Conservation (phyloP, 345 rosid species). For the Corchorus olitorius region DNA sequence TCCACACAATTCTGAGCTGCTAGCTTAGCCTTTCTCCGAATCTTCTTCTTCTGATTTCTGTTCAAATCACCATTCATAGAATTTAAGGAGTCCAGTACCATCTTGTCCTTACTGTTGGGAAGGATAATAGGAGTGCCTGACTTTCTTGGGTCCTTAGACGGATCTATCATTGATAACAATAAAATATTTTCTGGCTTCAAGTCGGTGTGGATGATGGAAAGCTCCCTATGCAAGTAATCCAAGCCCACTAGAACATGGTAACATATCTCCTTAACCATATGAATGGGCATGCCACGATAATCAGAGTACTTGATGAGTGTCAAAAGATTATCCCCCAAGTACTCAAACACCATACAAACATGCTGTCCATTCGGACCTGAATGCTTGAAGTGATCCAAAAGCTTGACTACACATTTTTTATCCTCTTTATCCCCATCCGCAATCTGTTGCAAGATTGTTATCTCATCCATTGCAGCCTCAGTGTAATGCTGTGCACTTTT, state of each 20-base stretch:
- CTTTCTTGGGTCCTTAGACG: constrained; percentile 53
- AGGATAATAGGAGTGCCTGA: constrained; percentile 49
- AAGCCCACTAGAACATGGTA: constrained; percentile 56
- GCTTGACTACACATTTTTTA: constrained; percentile 67
- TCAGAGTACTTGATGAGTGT: constrained; percentile 63
- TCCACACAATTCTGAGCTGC: constrained; percentile 57
- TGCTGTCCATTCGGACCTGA: constrained; percentile 83
- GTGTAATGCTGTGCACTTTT: constrained; percentile 80
- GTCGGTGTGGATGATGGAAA: constrained; percentile 78
- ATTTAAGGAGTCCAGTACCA: constrained; percentile 30
- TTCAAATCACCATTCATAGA: constrained; percentile 51
- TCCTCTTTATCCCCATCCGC: constrained; percentile 68
- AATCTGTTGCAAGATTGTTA: constrained; percentile 68
- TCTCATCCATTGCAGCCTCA: constrained; percentile 83
- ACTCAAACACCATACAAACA: constrained; percentile 80
- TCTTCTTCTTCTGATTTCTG: constrained; percentile 64
- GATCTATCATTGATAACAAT: constrained; percentile 62
- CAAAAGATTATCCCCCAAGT: constrained; percentile 72
- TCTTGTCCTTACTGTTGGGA: constrained; percentile 47
- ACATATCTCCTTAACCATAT: constrained; percentile 64
- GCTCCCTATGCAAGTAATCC: constrained; percentile 73
- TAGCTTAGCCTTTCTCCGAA: constrained; percentile 57
- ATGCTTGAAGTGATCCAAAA: constrained; percentile 79
- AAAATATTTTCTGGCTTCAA: constrained; percentile 71
- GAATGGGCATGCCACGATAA: constrained; percentile 60